These are phyloP conservation scores for Tetrapisispora taiwanensis DNA, from an alignment of 805 yeast species.

Conservation along the genomic window DNA sequence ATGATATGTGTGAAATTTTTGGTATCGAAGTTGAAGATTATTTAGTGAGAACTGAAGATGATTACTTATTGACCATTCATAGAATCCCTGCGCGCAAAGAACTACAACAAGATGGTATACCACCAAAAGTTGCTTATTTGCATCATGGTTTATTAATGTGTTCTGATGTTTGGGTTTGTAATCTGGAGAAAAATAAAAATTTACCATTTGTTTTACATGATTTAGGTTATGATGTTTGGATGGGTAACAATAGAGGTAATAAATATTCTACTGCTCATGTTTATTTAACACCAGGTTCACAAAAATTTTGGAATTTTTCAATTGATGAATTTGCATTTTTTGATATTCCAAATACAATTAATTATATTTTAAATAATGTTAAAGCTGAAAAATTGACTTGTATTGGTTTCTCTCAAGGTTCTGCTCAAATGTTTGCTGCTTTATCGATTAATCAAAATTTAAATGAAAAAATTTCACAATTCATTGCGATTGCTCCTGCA, in stretches of 20 bases:
- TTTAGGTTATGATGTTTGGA: slow-evolving; percentile 86
- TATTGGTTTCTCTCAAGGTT: slow-evolving; percentile 88
- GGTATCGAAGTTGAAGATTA: slow-evolving; percentile 70
- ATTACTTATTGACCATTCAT: slow-evolving; percentile 66
- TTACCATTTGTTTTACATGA: slow-evolving; percentile 72
- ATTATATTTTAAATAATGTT: slow-evolving; percentile 53
- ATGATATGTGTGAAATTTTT: slow-evolving; percentile 55
- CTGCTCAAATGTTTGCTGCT: slow-evolving; percentile 87
- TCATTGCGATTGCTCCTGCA: slow-evolving; percentile 88
- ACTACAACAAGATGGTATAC: slow-evolving; percentile 18
- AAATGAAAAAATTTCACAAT: slow-evolving; percentile 43
- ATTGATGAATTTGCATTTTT: slow-evolving; percentile 85
- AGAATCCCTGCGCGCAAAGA: slow-evolving; percentile 39
- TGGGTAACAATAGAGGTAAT: slow-evolving; percentile 88
- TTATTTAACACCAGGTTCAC: slow-evolving; percentile 31
- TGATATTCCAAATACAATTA: slow-evolving; percentile 79
- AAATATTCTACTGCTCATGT: slow-evolving; percentile 81
- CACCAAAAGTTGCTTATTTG: slow-evolving; percentile 52
- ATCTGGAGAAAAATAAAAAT: slow-evolving; percentile 37
- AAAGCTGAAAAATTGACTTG: slow-evolving; percentile 42
- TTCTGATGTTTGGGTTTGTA: slow-evolving; percentile 70
- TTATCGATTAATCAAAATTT: slow-evolving; percentile 55
- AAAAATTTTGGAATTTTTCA: slow-evolving; percentile 76
- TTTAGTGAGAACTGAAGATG: slow-evolving; percentile 66
- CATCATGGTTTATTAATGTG: slow-evolving; percentile 91